Evolutionary conservation across 1,284 basidiomycete species (phyloP), one percentile per base, ranked within the genome.

Genomic region (Mycosarcoma mackinlayi): DNA sequence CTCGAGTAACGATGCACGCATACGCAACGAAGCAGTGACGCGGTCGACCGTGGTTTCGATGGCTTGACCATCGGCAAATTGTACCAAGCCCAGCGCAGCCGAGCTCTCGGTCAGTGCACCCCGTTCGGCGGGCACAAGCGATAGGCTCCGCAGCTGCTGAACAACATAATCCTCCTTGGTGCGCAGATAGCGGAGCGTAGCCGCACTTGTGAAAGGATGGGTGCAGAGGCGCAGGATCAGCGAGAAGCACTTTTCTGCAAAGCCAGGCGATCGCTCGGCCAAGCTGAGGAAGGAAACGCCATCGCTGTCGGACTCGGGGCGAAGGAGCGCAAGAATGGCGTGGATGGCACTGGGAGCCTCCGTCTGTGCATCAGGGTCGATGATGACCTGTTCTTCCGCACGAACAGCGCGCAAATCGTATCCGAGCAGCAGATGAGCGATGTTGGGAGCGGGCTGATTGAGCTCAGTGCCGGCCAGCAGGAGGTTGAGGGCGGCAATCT

Each of bases 121-220:
- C 18, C 51, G 64, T 21, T 75, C 67, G 27, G 65, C 70, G 38
- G 61, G 83, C 45, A 37, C 65, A 18, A 80, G 74, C 25, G 92
- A 89, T 18, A 94, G 86, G 19, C 86, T 87, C 3, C 88, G 87
- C 19, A 97, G 87, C 81, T 97, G 94, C 7, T 90, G 87, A 1
- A 89, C 88, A 73, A 95, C 93, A 85, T 94, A 98, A 76, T 94
- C 90, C 82, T 94, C 92, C 21, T 90, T 87, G 3, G 91, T 92
- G 37, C 93, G 89, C 38, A 98, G 86, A 81, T 96, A 98, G 0
- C 93, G 89, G 84, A 93, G 90, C 11, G 90, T 90, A 34, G 91
- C 88, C 24, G 90, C 88, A 6, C 91, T 92, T 0, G 94, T 96
- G 44, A 89, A 87, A 1, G 91, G 87, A 80, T 96, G 92, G 7